phyloP scores from a whole-genome alignment of 2,329 filamentous ascomycete genomes.

The Zymoseptoria passerinii region DNA sequence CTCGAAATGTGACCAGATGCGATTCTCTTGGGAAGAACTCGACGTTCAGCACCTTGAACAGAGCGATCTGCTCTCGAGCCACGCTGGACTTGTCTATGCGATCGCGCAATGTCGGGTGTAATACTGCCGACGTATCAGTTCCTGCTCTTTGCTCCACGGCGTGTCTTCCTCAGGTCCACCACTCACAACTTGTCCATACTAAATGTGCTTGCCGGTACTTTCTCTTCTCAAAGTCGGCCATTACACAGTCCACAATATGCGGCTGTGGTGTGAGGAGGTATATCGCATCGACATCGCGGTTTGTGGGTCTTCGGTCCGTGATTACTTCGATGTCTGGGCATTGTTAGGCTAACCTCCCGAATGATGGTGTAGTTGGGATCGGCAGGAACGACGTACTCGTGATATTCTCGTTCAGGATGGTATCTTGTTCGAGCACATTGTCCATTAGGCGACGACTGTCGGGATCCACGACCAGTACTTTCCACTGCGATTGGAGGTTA shows the following conservation, averaged over 20 bases:
- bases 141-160: not conserved
- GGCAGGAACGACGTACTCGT: constrained; percentile 57
- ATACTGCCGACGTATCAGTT: constrained; percentile 39
- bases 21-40: constrained; percentile 89
- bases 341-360: constrained; percentile 23
- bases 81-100: constrained; percentile 64
- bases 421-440: constrained; percentile 88
- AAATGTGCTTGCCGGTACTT: constrained; percentile 73
- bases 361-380: not conserved
- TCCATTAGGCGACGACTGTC: constrained; percentile 76
- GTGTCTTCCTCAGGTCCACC: not conserved
- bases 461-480: constrained; percentile 85
- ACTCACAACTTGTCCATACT: constrained; percentile 69
- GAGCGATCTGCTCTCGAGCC: constrained; percentile 65
- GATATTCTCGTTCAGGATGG: constrained; percentile 93
- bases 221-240: constrained; percentile 81
- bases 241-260: constrained; percentile 85
- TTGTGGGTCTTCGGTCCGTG: constrained; percentile 72
- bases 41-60: constrained; percentile 73
- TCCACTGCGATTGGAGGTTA: constrained; percentile 59
- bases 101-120: constrained; percentile 61
- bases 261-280: constrained; percentile 81
- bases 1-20: constrained; percentile 80
- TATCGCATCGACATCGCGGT: constrained; percentile 87
- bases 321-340: constrained; percentile 81